A percentile compares a stretch with the other conserved stretches of the same genome.
Conservation (phyloP, 1,284 basidiomycete species). For the Inonotus hispidus region DNA sequence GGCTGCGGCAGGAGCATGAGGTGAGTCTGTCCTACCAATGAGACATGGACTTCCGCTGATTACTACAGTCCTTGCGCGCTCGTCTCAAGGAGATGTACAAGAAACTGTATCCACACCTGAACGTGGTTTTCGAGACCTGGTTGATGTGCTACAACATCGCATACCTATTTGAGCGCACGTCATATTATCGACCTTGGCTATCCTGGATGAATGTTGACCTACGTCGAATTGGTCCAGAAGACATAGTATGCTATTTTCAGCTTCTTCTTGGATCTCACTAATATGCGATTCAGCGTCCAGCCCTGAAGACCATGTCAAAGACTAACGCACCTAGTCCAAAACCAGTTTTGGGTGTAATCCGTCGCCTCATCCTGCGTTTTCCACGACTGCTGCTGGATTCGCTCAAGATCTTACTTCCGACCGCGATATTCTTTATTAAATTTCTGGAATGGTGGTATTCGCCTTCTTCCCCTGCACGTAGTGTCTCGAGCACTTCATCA, state of each 20-base stretch:
- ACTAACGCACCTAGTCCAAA: slow-evolving; percentile 27
- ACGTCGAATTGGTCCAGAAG: slow-evolving; percentile 70
- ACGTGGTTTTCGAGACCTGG: slow-evolving; percentile 74
- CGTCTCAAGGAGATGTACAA: slow-evolving; percentile 60
- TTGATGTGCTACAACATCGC: slow-evolving; percentile 81
- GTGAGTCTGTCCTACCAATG: not conserved
- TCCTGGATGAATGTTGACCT: slow-evolving; percentile 80
- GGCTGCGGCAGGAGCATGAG: not conserved
- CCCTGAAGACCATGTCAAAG: slow-evolving; percentile 28
- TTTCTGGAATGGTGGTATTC: slow-evolving; percentile 99
- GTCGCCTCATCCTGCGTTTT: slow-evolving; percentile 42
- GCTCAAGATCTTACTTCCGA: slow-evolving; percentile 79
- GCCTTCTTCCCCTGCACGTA: slow-evolving; percentile 80
- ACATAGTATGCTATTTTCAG: slow-evolving; percentile 49
- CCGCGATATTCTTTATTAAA: slow-evolving; percentile 94
- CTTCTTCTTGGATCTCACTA: not conserved
- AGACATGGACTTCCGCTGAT: not conserved
- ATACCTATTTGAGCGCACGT: slow-evolving; percentile 86
- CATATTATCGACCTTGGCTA: slow-evolving; percentile 91
- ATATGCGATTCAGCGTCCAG: slow-evolving; percentile 11
- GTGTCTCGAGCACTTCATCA: slow-evolving; percentile 51
- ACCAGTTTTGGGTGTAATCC: slow-evolving; percentile 38
- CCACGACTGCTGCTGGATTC: slow-evolving; percentile 69
- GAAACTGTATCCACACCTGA: slow-evolving; percentile 75
- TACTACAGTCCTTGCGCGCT: slow-evolving; percentile 37